These are phyloP conservation scores for Ophiostoma ips DNA, from an alignment of 2,329 filamentous ascomycete genomes.

Conservation along the genomic window DNA sequence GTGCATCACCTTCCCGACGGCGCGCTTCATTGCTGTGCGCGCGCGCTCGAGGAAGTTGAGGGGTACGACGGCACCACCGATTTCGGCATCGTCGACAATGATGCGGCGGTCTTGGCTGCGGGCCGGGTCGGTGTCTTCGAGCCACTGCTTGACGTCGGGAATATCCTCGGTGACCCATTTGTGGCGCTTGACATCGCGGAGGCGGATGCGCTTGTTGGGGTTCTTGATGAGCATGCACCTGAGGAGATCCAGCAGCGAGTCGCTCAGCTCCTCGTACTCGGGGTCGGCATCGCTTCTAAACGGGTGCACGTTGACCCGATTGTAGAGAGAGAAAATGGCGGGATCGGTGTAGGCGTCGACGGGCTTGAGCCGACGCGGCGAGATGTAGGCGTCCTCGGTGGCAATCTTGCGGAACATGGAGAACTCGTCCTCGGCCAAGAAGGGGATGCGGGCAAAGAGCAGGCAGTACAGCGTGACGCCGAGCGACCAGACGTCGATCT, in stretches of 20 bases:
- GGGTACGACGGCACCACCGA: constrained; percentile 80
- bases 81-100: constrained; percentile 79
- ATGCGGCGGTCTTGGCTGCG: constrained; percentile 71
- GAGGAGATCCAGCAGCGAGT: constrained; percentile 66
- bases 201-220: constrained; percentile 71
- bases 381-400: constrained; percentile 83
- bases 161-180: constrained; percentile 79
- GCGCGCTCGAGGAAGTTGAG: constrained; percentile 78
- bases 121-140: constrained; percentile 85
- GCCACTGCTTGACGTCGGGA: constrained; percentile 61
- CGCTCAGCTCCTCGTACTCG: constrained; percentile 73
- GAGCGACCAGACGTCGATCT: constrained; percentile 95
- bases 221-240: constrained; percentile 75
- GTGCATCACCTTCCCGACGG: constrained; percentile 49
- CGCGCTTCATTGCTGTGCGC: constrained; percentile 60
- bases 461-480: constrained; percentile 94
- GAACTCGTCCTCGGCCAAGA: constrained; percentile 81
- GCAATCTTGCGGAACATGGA: constrained; percentile 86
- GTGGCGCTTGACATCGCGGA: constrained; percentile 87
- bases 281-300: constrained; percentile 68
- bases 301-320: constrained; percentile 45
- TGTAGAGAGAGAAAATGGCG: constrained; percentile 38
- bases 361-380: constrained; percentile 66
- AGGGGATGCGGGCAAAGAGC: constrained; percentile 85
- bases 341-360: constrained; percentile 47